Evolutionary conservation across 352 stramenopile species (phyloP).

Genomic region (Phytophthora lateralis): DNA sequence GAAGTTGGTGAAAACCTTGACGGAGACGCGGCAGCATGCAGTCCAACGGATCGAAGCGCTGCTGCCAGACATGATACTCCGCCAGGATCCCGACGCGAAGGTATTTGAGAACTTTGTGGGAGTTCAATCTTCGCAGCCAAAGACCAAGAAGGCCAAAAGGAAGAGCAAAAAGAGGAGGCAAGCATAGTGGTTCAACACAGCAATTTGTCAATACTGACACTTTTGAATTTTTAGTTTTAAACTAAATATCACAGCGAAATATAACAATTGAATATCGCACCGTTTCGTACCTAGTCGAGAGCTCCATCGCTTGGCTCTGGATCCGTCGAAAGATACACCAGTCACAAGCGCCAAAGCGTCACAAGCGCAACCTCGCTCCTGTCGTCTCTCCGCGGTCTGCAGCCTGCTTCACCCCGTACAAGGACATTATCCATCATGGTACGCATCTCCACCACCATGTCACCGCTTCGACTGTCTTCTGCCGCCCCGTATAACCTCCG

Average conservation of each 20-base stretch:
- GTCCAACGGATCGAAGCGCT: slow-evolving; percentile 17
- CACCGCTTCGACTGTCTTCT: neutral
- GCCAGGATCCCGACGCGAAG: slow-evolving; percentile 27
- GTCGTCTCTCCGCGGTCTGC: neutral
- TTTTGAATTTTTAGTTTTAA: too few species aligned
- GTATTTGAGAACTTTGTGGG: slow-evolving; percentile 27
- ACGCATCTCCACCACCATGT: neutral
- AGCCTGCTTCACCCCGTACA: neutral
- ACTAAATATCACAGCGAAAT: too few species aligned
- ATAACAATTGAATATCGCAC: too few species aligned
- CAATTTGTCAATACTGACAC: neutral
- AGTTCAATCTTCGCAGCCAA: neutral
- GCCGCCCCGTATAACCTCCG: neutral
- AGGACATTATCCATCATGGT: slow-evolving; percentile 28
- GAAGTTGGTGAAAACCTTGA: slow-evolving; percentile 6
- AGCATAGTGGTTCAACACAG: slow-evolving; percentile 2
- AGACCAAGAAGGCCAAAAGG: slow-evolving; percentile 8
- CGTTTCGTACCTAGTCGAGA: slow-evolving; percentile 24
- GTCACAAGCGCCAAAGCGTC: slow-evolving; percentile 10
- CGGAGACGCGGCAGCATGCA: slow-evolving; percentile 3
- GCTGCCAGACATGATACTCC: slow-evolving; percentile 32
- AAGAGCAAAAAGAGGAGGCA: slow-evolving; percentile 7
- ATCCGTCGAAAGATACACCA: slow-evolving; percentile 35
- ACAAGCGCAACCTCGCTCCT: slow-evolving; percentile 4
- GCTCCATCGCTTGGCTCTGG: slow-evolving; percentile 31